Conservation (phyloP, 306 rosid species). For the Ceratonia siliqua region DNA sequence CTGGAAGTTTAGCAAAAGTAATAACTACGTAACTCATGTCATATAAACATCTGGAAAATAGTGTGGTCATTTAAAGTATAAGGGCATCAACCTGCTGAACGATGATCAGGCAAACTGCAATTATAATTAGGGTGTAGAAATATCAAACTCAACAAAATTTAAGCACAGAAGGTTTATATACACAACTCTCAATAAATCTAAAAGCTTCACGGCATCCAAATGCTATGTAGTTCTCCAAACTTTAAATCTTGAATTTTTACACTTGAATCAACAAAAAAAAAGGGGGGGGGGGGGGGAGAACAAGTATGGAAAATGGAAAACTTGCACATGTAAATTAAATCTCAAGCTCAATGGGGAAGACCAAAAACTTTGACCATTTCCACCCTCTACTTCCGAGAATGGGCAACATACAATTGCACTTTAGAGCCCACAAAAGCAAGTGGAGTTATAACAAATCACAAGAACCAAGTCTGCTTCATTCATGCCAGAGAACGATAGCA, state of each 20-base stretch:
- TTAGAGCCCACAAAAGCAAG: conserved; percentile 24
- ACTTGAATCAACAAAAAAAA: conserved; percentile 46
- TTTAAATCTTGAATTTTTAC: conserved; percentile 51
- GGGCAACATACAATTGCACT: conserved; percentile 22
- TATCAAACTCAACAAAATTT: conserved; percentile 17
- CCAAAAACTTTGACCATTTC: conserved; percentile 36
- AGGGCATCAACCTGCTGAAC: background rate
- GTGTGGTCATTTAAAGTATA: too few species aligned
- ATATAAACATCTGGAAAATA: background rate
- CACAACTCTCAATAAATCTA: conserved; percentile 32
- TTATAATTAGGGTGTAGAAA: background rate
- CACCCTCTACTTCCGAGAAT: conserved; percentile 26
- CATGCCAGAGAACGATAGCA: background rate
- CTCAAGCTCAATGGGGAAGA: conserved; percentile 38
- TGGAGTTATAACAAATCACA: conserved; percentile 20
- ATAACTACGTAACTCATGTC: background rate
- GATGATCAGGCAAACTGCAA: background rate
- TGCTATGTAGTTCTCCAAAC: conserved; percentile 50
- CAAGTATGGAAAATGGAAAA: conserved; percentile 37
- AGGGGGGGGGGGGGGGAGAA: conserved; percentile 40
- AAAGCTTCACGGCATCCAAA: conserved; percentile 39
- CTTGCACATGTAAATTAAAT: conserved; percentile 28
- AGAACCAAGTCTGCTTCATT: conserved; percentile 34
- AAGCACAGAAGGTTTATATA: conserved; percentile 42
- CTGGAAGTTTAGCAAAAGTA: background rate